Base-by-base conservation (phyloP, 495 filamentous ascomycete species). In the Annulohypoxylon bovei region DNA sequence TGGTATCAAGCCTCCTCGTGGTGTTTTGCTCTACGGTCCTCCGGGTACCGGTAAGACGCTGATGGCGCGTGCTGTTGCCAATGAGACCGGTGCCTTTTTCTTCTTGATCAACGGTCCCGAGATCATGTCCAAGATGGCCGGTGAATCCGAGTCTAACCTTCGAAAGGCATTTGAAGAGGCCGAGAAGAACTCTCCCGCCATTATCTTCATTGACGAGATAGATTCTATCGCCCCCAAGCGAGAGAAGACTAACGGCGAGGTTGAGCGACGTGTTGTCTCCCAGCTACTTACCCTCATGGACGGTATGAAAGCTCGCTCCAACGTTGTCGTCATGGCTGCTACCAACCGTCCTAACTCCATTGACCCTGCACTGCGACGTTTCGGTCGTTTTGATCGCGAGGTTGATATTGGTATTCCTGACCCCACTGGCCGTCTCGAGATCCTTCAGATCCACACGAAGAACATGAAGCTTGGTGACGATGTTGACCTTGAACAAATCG, bases 51-150 rank as follows among this genome's bases (percentile, higher is more conserved):
- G 95, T 91, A 99, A 99, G 87, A 99, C 95, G 11, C 83, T 99
- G 68, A 99, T 99, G 95, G 95, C 95, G 79, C 93, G 95, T 81
- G 95, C 95, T 67, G 95, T 99, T 59, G 95, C 95, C 80, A 99
- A 99, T 81, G 95, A 99, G 85, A 99, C 95, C 32, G 95, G 95
- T 73, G 93, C 93, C 18, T 99, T 99, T 85, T 99, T 99, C 86
- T 99, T 99, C 89, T 83, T 99, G 32, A 98, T 98, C 88, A 98
- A 98, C 83, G 95, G 93, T 66, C 95, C 95, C 30, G 95, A 98
- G 81, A 97, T 98, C 84, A 98, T 98, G 95, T 97, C 94, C 47
- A 98, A 98, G 88, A 98, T 98, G 95, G 95, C 95, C 33, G 95
- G 95, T 86, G 95, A 98, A 79, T 98, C 95, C 54, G 95, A 98